phyloP scores from a whole-genome alignment of 2,329 filamentous ascomycete genomes.

The Zymoseptoria crescenta region DNA sequence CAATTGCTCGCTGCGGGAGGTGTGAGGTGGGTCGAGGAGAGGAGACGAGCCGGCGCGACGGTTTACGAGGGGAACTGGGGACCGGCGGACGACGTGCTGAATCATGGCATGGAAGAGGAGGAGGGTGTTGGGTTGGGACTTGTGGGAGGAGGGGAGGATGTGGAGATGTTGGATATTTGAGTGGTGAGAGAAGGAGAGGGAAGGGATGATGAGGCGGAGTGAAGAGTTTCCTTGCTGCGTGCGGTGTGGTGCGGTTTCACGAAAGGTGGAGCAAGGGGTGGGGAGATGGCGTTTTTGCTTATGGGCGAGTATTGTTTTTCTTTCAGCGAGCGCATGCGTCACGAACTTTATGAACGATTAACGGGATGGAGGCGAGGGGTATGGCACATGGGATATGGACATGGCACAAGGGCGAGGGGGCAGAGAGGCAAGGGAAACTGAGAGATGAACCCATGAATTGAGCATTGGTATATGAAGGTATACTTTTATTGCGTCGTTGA shows the following conservation, averaged over 20 bases:
- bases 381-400: background rate
- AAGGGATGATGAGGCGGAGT: background rate
- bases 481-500: background rate
- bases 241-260: background rate
- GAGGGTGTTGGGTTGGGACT: background rate
- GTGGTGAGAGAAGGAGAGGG: background rate
- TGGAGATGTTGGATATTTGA: conserved; percentile 55
- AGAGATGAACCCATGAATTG: background rate
- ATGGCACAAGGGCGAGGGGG: background rate
- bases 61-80: conserved; percentile 96
- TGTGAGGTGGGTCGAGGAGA: conserved; percentile 68
- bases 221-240: background rate
- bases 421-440: background rate
- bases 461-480: background rate
- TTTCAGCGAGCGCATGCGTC: background rate
- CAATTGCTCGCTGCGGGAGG: conserved; percentile 67
- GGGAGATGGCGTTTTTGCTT: background rate
- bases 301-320: background rate
- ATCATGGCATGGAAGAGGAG: conserved; percentile 33
- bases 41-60: conserved; percentile 80
- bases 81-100: conserved; percentile 58
- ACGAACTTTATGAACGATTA: background rate
- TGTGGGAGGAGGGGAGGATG: conserved; percentile 27
- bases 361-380: background rate
- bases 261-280: background rate